Percentiles rank a stretch among this genome's conserved stretches.
Evolutionary conservation across 345 rosid genomes (phyloP).

Genomic region (Cardamine resedifolia): DNA sequence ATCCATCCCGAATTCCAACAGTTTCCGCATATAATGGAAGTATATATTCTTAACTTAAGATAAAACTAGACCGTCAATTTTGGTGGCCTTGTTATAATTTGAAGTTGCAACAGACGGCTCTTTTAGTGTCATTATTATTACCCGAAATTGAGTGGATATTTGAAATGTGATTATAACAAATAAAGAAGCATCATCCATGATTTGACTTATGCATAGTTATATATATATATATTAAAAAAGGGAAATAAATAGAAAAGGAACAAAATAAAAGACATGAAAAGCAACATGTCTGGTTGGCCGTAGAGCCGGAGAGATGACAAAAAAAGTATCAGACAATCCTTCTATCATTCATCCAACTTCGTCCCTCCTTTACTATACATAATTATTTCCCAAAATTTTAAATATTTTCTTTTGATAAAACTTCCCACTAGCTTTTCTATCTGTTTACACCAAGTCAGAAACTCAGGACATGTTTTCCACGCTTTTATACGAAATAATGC

Average conservation of each 20-base stretch:
- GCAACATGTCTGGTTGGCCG: conserved; percentile 38
- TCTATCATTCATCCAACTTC: conserved; percentile 27
- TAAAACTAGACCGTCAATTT: conserved; percentile 27
- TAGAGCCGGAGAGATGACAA: conserved; percentile 28
- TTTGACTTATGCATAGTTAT: conserved; percentile 28
- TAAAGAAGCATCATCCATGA: conserved; percentile 35
- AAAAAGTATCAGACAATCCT: conserved; percentile 29
- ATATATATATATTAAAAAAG: background rate
- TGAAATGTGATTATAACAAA: conserved; percentile 35
- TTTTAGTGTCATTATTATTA: conserved; percentile 24
- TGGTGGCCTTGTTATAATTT: conserved; percentile 14
- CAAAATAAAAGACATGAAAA: conserved; percentile 35
- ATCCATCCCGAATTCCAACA: background rate
- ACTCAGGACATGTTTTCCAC: conserved; percentile 31
- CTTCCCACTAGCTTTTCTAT: conserved; percentile 13
- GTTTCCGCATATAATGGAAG: conserved; percentile 16
- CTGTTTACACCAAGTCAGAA: conserved; percentile 19
- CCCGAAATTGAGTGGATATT: conserved; percentile 36
- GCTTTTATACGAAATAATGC: background rate
- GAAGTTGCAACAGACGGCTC: conserved; percentile 16
- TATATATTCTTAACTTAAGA: conserved; percentile 4
- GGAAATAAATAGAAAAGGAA: background rate
- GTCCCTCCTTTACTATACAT: conserved; percentile 28
- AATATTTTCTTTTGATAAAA: background rate
- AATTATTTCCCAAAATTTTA: background rate